Evolutionary conservation across 2,329 filamentous ascomycete species (phyloP), one percentile per base, ranked within the genome.

Genomic region (Graphium sp.): DNA sequence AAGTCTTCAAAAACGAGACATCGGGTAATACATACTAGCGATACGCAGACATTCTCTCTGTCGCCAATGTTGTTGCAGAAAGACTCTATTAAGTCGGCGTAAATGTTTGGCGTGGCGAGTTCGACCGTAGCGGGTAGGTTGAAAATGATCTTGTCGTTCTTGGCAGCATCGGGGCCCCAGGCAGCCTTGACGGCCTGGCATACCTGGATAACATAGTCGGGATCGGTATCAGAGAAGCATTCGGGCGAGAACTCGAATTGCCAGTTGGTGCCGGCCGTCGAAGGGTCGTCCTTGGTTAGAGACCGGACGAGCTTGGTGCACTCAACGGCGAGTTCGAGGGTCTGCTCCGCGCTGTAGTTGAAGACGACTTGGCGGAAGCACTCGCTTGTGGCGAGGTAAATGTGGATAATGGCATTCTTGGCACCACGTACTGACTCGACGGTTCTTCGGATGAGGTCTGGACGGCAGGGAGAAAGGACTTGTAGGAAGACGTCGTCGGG

Each of bases 121-220:
- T 98, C 89, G 20, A 95, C 87, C 0, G 89, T 98, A 2, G 89
- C 87, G 1, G 89, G 87, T 29, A 98, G 65, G 58, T 95, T 95
- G 65, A 98, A 89, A 48, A 98, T 92, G 51, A 98, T 82, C 26
- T 77, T 81, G 41, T 73, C 75, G 50, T 82, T 71, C 22, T 61
- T 71, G 1, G 69, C 72, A n/a, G n/a, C n/a, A 11, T 24, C 27
- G 1, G 89, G 87, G 36, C 65, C 84, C 89, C 89, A 98, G 1
- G 85, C 89, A 5, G 64, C 76, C 65, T 93, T 94, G 43, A 95
- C 87, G 19, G 87, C 87, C 47, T 92, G 74, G 51, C 89, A 95
- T 23, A 95, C 66, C 47, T 75, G 56, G 19, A 95, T 56, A 11
- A 72, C 81, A 45, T 79, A 95, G 22, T 91, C 84, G 9, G 82